A percentile compares a stretch with the other conserved stretches of the same genome.
phyloP scores from a whole-genome alignment of 495 filamentous ascomycete species.

The Hypoxylon cercidicola region DNA sequence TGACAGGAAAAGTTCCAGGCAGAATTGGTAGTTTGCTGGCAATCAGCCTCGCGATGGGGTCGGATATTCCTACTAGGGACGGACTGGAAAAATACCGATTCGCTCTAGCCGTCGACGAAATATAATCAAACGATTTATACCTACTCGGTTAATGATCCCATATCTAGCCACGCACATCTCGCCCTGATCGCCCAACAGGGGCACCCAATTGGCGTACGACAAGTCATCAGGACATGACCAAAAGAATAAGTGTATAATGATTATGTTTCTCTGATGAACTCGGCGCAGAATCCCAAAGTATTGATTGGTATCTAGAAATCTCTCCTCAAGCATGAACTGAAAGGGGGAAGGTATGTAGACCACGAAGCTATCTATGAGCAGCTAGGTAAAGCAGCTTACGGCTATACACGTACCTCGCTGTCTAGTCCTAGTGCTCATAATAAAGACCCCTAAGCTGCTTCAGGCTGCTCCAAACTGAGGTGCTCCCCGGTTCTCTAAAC shows the following conservation, averaged over 20 bases:
- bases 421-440: no score
- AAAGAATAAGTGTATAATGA: slow-evolving; percentile 6
- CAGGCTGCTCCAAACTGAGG: neutral
- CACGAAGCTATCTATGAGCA: no score
- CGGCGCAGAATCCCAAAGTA: no score
- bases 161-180: neutral
- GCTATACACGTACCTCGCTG: no score
- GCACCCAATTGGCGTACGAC: slow-evolving; percentile 29
- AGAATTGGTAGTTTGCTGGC: slow-evolving; percentile 7
- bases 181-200: slow-evolving; percentile 10
- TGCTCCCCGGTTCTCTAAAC: neutral
- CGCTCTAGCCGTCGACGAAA: neutral
- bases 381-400: no score
- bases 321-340: no score
- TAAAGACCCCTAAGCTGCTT: no score
- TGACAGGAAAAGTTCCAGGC: slow-evolving; percentile 7
- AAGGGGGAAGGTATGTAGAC: no score
- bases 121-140: neutral
- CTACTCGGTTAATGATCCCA: no score
- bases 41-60: slow-evolving; percentile 21
- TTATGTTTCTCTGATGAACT: slow-evolving; percentile 4
- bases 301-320: no score
- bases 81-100: neutral
- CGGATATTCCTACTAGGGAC: no score
- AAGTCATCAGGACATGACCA: slow-evolving; percentile 12